These are phyloP conservation scores for Cercospora brassicicola DNA, from an alignment of 2,329 filamentous ascomycete genomes.

Conservation along the genomic window DNA sequence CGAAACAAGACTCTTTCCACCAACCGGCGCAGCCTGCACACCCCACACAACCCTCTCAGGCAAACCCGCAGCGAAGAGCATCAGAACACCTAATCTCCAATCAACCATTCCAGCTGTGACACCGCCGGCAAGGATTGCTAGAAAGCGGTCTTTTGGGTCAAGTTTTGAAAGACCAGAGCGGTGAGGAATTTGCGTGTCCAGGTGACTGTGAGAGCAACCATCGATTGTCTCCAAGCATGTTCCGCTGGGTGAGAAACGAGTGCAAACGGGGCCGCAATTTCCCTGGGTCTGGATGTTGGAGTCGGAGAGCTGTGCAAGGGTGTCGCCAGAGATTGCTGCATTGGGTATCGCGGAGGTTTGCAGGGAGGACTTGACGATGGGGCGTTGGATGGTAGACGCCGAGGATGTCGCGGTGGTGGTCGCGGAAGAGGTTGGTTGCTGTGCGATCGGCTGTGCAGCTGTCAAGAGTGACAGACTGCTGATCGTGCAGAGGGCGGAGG, in stretches of 20 bases:
- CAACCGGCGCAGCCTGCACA: neutral
- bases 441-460: neutral
- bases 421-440: neutral
- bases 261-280: neutral
- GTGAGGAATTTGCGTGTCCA: neutral
- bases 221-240: neutral
- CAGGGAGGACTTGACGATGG: neutral
- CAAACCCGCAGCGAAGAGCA: neutral
- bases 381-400: neutral
- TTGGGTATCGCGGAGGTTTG: neutral
- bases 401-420: neutral
- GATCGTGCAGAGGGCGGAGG: neutral
- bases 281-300: neutral
- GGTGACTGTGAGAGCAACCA: neutral
- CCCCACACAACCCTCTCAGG: neutral
- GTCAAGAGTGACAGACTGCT: neutral
- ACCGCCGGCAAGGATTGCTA: neutral
- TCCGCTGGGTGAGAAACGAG: neutral
- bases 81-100: neutral
- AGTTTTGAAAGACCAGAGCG: neutral
- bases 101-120: neutral
- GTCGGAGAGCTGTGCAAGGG: neutral
- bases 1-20: neutral
- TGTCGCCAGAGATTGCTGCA: neutral
- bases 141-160: neutral